phyloP scores from a whole-genome alignment of 2,329 filamentous ascomycete genomes.

The Cladophialophora carrionii region DNA sequence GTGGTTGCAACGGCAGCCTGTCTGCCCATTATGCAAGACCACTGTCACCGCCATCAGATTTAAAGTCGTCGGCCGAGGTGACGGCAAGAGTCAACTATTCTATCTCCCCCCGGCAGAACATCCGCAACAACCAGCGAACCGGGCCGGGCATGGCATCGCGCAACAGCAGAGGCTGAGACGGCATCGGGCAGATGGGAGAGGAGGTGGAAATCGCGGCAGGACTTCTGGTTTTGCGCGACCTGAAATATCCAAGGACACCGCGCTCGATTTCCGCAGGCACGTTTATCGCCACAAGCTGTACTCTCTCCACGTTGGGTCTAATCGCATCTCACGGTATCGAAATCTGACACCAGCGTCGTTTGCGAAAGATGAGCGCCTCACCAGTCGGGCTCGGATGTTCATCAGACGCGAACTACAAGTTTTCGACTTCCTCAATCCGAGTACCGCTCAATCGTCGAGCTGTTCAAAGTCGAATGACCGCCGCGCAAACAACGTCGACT shows the following conservation, averaged over 20 bases:
- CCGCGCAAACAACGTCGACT: conserved; percentile 73
- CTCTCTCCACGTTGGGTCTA: conserved; percentile 81
- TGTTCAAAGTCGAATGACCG: conserved; percentile 39
- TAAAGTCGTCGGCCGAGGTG: conserved; percentile 53
- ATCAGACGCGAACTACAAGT: conserved; percentile 82
- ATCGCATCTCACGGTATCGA: conserved; percentile 73
- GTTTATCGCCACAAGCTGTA: conserved; percentile 74
- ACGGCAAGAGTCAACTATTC: conserved; percentile 35
- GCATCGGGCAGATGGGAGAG: conserved; percentile 18
- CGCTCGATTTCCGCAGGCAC: conserved; percentile 65
- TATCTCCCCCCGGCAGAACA: conserved; percentile 41
- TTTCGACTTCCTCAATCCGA: conserved; percentile 69
- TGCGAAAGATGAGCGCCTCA: conserved; percentile 64
- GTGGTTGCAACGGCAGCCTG: conserved; percentile 74
- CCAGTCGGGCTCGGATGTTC: conserved; percentile 78
- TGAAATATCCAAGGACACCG: conserved; percentile 40
- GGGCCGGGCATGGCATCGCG: not conserved
- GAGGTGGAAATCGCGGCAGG: conserved; percentile 21
- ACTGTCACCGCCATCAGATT: conserved; percentile 66
- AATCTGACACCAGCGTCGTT: conserved; percentile 73
- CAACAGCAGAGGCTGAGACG: conserved; percentile 24
- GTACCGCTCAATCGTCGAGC: conserved; percentile 33
- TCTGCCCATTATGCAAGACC: conserved; percentile 77
- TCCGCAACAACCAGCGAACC: conserved; percentile 30
- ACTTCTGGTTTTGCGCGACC: conserved; percentile 29